phyloP scores from a whole-genome alignment of 176 grass and related monocot species.

The Oryza rufipogon region DNA sequence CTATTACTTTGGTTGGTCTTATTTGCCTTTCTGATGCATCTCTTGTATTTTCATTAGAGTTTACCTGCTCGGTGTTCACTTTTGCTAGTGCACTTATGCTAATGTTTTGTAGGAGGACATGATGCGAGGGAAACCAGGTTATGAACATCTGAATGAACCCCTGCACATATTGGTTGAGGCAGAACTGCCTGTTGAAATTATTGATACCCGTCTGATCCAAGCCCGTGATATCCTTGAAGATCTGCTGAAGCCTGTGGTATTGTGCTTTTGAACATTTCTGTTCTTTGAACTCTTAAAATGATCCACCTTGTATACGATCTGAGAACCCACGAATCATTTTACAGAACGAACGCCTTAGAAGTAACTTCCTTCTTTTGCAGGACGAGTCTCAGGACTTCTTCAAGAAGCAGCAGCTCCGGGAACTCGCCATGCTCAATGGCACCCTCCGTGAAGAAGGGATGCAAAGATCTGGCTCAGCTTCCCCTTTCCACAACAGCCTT shows the following conservation, averaged over 20 bases:
- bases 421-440: constrained; percentile 92
- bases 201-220: constrained; percentile 85
- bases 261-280: constrained; percentile 12
- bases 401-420: constrained; percentile 96
- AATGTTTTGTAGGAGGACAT: constrained; percentile 72
- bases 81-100: constrained; percentile 13
- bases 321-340: neutral
- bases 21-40: constrained; percentile 10
- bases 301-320: neutral
- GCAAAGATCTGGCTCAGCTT: constrained; percentile 76
- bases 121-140: constrained; percentile 92
- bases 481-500: constrained; percentile 87
- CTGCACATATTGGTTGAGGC: constrained; percentile 96
- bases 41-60: constrained; percentile 11
- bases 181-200: constrained; percentile 79
- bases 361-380: constrained; percentile 39
- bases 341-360: neutral
- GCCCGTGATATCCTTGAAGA: constrained; percentile 90
- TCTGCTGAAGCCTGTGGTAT: constrained; percentile 88
- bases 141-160: constrained; percentile 95
- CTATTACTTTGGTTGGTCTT: neutral
- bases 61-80: neutral
- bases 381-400: constrained; percentile 96
- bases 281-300: neutral
- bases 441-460: constrained; percentile 93